A percentile compares a stretch with the other conserved stretches of the same genome.
Conservation (phyloP, 495 filamentous ascomycete genomes). For the Rusavskia elegans region DNA sequence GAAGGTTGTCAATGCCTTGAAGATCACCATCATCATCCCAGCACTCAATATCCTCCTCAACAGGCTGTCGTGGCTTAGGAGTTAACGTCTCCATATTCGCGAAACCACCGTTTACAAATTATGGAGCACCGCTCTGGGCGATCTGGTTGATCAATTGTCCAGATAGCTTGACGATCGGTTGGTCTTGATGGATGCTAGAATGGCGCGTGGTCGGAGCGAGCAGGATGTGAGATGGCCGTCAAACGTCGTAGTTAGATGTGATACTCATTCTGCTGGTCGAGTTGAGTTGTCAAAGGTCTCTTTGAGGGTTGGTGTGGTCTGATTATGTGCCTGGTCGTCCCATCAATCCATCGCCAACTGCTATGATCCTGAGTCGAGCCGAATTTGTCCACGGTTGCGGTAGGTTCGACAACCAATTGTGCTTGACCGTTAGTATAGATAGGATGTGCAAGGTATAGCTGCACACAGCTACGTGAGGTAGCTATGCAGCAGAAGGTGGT, state of each 20-base stretch:
- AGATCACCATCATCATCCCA: conserved; percentile 83
- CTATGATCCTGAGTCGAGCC: background rate
- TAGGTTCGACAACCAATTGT: too few species aligned
- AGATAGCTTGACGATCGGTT: too few species aligned
- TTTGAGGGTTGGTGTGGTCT: too few species aligned
- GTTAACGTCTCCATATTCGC: conserved; percentile 36
- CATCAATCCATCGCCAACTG: background rate
- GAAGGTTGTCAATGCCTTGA: conserved; percentile 55
- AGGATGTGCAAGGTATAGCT: conserved; percentile 3
- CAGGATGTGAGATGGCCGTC: too few species aligned
- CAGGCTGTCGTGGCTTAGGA: conserved; percentile 34
- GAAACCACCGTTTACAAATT: too few species aligned
- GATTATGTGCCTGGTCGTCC: too few species aligned
- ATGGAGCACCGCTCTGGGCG: too few species aligned
- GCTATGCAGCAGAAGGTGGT: conserved; percentile 1
- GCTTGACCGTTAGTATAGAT: background rate
- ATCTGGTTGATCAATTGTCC: too few species aligned
- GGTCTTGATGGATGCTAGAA: too few species aligned
- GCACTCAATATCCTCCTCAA: conserved; percentile 53
- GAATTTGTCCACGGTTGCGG: background rate
- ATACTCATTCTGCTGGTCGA: background rate
- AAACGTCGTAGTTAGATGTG: too few species aligned
- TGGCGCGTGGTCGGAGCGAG: too few species aligned
- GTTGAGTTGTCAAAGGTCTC: background rate
- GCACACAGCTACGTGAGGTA: conserved; percentile 1